These are phyloP conservation scores for Poteriospumella lacustris DNA, from an alignment of 108 stramenopile species.

Conservation along the genomic window DNA sequence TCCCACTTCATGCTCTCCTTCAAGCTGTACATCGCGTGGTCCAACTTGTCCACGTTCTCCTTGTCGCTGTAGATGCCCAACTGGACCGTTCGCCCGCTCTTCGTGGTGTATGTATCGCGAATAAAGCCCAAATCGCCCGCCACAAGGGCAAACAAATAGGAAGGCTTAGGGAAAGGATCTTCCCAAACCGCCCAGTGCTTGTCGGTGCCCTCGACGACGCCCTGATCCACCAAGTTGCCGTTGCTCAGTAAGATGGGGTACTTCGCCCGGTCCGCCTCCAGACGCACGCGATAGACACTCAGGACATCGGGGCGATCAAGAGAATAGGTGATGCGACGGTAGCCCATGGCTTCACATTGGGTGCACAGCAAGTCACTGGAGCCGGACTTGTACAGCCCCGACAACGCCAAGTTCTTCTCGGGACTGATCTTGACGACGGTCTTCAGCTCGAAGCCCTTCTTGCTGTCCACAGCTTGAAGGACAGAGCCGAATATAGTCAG, in stretches of 20 bases:
- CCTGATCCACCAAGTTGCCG: conserved; percentile 74
- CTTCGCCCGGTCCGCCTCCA: conserved; percentile 66
- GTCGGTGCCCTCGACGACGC: conserved; percentile 43
- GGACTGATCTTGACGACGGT: conserved; percentile 70
- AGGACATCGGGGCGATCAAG: conserved; percentile 93
- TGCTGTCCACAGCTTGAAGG: neutral
- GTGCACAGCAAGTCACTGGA: conserved; percentile 73
- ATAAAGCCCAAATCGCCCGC: conserved; percentile 79
- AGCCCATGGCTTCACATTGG: conserved; percentile 74
- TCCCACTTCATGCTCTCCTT: conserved; percentile 91
- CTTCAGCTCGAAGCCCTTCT: conserved; percentile 33
- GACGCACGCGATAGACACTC: conserved; percentile 65
- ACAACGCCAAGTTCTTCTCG: conserved; percentile 73
- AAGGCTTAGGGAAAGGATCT: conserved; percentile 91
- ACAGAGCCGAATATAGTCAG: conserved; percentile 48
- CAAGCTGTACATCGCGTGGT: conserved; percentile 77
- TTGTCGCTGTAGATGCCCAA: conserved; percentile 72
- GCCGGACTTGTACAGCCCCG: conserved; percentile 80
- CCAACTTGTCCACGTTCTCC: conserved; percentile 73
- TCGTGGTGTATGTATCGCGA: conserved; percentile 60
- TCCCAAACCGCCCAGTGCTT: conserved; percentile 77
- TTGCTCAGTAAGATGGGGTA: conserved; percentile 83
- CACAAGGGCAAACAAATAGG: conserved; percentile 86
- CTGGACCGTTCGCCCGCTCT: conserved; percentile 67
- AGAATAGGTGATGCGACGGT: conserved; percentile 82